phyloP scores from a whole-genome alignment of 1,284 basidiomycete genomes.

The Leccinum fallax region DNA sequence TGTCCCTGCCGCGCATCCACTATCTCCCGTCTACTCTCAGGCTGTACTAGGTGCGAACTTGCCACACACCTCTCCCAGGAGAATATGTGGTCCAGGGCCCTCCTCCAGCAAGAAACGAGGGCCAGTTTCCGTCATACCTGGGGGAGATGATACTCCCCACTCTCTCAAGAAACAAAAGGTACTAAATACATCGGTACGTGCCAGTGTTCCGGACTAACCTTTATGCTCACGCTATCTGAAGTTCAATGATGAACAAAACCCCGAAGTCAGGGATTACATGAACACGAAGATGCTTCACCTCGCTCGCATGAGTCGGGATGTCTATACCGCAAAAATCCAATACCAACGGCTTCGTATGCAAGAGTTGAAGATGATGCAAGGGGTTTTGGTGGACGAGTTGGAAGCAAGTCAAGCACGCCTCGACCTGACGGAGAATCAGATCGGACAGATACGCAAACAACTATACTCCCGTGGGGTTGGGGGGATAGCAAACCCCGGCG shows the following conservation, averaged over 20 bases:
- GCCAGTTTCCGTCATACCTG: neutral
- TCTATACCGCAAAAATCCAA: neutral
- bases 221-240: neutral
- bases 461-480: neutral
- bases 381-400: neutral
- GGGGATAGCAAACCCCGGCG: neutral
- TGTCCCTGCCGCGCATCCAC: neutral
- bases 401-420: neutral
- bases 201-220: neutral
- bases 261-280: neutral
- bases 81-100: neutral
- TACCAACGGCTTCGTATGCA: neutral
- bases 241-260: neutral
- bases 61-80: neutral
- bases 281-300: neutral
- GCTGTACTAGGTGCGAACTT: neutral
- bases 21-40: neutral
- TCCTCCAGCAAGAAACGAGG: neutral
- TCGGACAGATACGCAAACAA: neutral
- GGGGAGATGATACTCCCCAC: neutral
- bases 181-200: neutral
- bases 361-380: neutral
- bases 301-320: neutral
- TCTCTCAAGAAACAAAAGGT: neutral
- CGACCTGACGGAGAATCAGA: neutral